These are phyloP conservation scores for Phytophthora pseudosyringae DNA, from an alignment of 352 stramenopile species.

Conservation along the genomic window DNA sequence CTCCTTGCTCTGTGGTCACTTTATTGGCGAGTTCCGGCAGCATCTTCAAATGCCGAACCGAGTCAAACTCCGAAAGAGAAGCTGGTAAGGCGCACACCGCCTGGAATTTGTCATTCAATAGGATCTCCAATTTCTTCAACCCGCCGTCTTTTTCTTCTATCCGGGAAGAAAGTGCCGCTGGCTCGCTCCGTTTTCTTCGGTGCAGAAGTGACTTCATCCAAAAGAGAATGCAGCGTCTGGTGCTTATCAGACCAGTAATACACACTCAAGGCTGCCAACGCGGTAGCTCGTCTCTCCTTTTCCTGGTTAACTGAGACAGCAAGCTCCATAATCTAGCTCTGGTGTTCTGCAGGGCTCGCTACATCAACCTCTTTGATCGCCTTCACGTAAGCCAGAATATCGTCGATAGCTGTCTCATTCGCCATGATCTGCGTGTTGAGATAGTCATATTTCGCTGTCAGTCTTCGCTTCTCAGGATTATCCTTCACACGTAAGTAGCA, in stretches of 20 bases:
- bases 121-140: background rate
- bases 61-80: background rate
- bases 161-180: background rate
- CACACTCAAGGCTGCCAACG: background rate
- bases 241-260: background rate
- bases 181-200: background rate
- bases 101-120: background rate
- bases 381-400: background rate
- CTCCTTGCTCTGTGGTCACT: background rate
- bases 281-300: background rate
- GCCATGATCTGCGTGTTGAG: conserved; percentile 1
- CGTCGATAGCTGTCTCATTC: conserved; percentile 1
- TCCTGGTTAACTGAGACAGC: conserved; percentile 1
- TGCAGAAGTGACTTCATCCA: background rate
- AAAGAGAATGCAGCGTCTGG: background rate
- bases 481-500: background rate
- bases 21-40: background rate
- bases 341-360: background rate
- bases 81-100: background rate
- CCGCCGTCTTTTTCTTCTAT: background rate
- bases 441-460: background rate
- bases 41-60: background rate
- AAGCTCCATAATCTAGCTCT: conserved; percentile 1
- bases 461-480: background rate
- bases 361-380: background rate